Conservation (phyloP, 768 basidiomycete species). For the Pulveroboletus sp. region DNA sequence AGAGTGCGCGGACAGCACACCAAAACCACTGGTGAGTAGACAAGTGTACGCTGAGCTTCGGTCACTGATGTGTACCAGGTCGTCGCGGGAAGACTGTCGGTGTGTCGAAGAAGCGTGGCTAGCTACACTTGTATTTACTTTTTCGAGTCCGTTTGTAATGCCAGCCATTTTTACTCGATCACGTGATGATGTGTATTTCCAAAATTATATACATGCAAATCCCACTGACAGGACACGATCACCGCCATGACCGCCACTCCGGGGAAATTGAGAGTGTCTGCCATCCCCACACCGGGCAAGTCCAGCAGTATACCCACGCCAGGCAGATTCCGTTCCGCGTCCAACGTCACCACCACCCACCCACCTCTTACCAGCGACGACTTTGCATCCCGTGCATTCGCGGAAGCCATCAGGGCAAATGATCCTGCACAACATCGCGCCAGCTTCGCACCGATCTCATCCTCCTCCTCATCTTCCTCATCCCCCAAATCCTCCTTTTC, state of each 20-base stretch:
- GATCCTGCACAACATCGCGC: constrained; percentile 72
- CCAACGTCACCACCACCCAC: constrained; percentile 40
- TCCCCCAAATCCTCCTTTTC: constrained; percentile 43
- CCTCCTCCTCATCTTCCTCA: constrained; percentile 41
- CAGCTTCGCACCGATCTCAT: constrained; percentile 35
- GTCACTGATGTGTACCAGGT: constrained; percentile 44
- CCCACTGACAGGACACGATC: background rate
- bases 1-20: constrained; percentile 99
- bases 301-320: constrained; percentile 63
- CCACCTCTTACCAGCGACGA: constrained; percentile 42
- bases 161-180: constrained; percentile 5
- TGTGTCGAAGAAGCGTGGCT: constrained; percentile 88
- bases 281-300: constrained; percentile 48
- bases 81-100: constrained; percentile 95
- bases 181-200: constrained; percentile 15
- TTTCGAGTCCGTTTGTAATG: constrained; percentile 9
- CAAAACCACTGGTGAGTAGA: constrained; percentile 84
- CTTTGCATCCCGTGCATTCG: constrained; percentile 68
- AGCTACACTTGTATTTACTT: constrained; percentile 17
- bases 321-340: constrained; percentile 66
- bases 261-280: constrained; percentile 40
- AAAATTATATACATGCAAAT: background rate
- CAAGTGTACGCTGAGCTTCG: background rate
- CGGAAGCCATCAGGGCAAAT: constrained; percentile 77
- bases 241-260: constrained; percentile 42